Evolutionary conservation across 192 early-diverging fungal genomes (phyloP).

Genomic region (Lobosporangium transversale): DNA sequence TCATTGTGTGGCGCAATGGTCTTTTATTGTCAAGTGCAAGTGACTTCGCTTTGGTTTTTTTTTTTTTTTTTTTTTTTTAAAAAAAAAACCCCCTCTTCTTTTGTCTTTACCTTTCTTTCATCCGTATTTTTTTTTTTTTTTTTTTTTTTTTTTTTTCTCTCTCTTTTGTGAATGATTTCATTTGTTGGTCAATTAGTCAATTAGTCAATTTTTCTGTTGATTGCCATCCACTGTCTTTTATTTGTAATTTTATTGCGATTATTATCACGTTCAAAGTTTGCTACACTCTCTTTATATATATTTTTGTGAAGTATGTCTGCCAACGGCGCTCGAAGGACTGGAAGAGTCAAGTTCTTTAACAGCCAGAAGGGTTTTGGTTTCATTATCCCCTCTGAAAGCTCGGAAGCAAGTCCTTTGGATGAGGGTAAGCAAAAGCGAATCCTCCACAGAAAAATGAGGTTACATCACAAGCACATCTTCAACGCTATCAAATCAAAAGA

Average conservation of each 20-base stretch:
- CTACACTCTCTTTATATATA: neutral
- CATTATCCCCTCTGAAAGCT: slow-evolving; percentile 77
- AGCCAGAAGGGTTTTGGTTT: slow-evolving; percentile 91
- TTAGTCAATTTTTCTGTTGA: no score
- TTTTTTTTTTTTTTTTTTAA: slow-evolving; percentile 1
- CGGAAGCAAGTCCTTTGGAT: slow-evolving; percentile 63
- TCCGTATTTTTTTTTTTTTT: slow-evolving; percentile 8
- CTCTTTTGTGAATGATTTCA: neutral
- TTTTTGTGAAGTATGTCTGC: slow-evolving; percentile 37
- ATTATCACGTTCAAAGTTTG: neutral
- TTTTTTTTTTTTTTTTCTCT: slow-evolving; percentile 7
- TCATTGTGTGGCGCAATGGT: no score
- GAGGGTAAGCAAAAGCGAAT: slow-evolving; percentile 84
- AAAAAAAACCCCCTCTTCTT: neutral
- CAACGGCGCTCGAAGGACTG: slow-evolving; percentile 57
- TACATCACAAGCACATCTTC: no score
- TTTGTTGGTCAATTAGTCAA: slow-evolving; percentile 15
- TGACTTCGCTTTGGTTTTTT: slow-evolving; percentile 3
- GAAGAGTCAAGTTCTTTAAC: slow-evolving; percentile 90
- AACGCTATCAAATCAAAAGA: no score
- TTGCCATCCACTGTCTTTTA: neutral
- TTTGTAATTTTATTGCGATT: neutral
- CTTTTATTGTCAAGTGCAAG: neutral
- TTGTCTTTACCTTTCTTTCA: no score
- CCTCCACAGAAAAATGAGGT: no score